Conservation (phyloP, 106 monocot species). For the Amphibolis antarctica region DNA sequence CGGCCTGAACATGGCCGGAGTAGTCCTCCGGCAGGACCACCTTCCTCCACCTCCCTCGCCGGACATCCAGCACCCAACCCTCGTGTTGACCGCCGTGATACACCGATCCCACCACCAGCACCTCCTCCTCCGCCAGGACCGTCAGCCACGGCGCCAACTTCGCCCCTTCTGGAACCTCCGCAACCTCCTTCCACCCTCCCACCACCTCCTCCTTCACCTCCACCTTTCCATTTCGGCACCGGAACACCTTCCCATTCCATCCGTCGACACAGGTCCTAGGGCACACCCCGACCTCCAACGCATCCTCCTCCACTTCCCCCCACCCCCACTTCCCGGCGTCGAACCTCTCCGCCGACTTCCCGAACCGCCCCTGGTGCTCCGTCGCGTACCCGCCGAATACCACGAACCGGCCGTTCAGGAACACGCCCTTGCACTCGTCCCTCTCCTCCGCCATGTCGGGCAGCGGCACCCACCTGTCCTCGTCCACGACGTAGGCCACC, state of each 20-base stretch:
- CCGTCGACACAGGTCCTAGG: slow-evolving; percentile 15
- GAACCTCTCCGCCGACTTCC: slow-evolving; percentile 9
- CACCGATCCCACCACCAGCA: slow-evolving; percentile 12
- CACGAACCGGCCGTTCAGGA: slow-evolving; percentile 7
- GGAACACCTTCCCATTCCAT: slow-evolving; percentile 2
- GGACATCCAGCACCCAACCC: slow-evolving; percentile 7
- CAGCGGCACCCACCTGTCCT: slow-evolving; percentile 12
- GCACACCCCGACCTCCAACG: slow-evolving; percentile 6
- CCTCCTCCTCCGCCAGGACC: neutral
- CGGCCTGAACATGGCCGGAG: slow-evolving; percentile 23
- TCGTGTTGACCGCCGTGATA: slow-evolving; percentile 14
- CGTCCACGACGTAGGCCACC: slow-evolving; percentile 18
- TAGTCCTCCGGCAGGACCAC: slow-evolving; percentile 10
- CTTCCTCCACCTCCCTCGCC: slow-evolving; percentile 9
- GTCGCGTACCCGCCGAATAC: slow-evolving; percentile 20
- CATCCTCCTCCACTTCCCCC: slow-evolving; percentile 9
- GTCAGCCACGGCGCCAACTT: slow-evolving; percentile 11
- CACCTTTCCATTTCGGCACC: slow-evolving; percentile 1
- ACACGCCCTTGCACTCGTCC: slow-evolving; percentile 25
- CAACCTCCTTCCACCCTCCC: slow-evolving; percentile 3
- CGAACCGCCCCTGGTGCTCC: slow-evolving; percentile 20
- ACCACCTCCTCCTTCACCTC: neutral
- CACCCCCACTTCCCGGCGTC: slow-evolving; percentile 9
- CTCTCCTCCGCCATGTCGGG: slow-evolving; percentile 23
- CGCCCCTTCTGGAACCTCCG: slow-evolving; percentile 16